phyloP scores from a whole-genome alignment of 2,329 filamentous ascomycete genomes.

The Gnomoniopsis sp. region DNA sequence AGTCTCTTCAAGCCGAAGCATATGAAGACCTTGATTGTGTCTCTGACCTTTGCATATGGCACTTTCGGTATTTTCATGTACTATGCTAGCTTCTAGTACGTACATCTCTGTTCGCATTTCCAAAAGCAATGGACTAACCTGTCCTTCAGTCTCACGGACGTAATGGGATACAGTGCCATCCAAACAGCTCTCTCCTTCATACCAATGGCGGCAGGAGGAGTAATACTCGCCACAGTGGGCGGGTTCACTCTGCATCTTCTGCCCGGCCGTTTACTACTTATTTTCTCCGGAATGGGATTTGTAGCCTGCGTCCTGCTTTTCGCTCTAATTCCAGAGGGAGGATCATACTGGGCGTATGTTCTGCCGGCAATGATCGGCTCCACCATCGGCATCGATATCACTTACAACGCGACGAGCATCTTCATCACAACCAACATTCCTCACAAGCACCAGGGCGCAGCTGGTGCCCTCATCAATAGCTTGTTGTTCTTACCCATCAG shows the following conservation, averaged over 20 bases:
- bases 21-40: constrained; percentile 60
- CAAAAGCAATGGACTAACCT: constrained; percentile 46
- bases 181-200: constrained; percentile 66
- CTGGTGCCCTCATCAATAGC: constrained; percentile 68
- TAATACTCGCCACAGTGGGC: constrained; percentile 59
- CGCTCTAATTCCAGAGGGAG: constrained; percentile 57
- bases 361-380: constrained; percentile 68
- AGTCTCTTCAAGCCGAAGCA: constrained; percentile 68
- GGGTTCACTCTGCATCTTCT: constrained; percentile 67
- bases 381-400: constrained; percentile 72
- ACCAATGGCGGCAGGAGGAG: constrained; percentile 65
- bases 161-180: constrained; percentile 57
- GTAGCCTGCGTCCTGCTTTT: constrained; percentile 59
- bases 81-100: constrained; percentile 66
- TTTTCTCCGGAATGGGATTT: constrained; percentile 59
- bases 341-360: constrained; percentile 69
- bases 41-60: constrained; percentile 66
- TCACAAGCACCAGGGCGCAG: constrained; percentile 63
- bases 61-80: constrained; percentile 66
- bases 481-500: constrained; percentile 70
- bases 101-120: constrained; percentile 42
- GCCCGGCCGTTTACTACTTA: constrained; percentile 58
- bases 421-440: constrained; percentile 74
- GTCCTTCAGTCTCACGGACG: constrained; percentile 52
- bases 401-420: constrained; percentile 71